Conservation (phyloP, 192 early-diverging fungal genomes). For the Coemansia sp. region DNA sequence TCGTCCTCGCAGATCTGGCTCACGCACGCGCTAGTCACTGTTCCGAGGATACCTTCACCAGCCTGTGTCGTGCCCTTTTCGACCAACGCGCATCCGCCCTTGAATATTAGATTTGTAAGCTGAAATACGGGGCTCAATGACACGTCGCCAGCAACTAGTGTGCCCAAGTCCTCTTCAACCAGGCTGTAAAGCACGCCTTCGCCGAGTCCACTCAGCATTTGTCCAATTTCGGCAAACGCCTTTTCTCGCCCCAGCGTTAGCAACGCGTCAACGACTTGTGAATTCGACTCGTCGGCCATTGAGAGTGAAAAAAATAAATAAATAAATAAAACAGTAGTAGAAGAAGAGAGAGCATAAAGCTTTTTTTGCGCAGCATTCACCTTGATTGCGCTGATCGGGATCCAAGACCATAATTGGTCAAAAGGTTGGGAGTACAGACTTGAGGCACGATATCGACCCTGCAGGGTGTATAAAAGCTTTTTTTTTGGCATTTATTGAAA, state of each 20-base stretch:
- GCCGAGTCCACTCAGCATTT: slow-evolving; percentile 18
- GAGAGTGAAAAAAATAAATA: neutral
- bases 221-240: slow-evolving; percentile 19
- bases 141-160: neutral
- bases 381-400: neutral
- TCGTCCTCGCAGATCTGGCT: slow-evolving; percentile 45
- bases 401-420: neutral
- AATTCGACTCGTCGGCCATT: slow-evolving; percentile 7
- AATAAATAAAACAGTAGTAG: neutral
- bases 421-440: too few species aligned
- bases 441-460: too few species aligned
- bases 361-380: slow-evolving; percentile 3
- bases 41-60: slow-evolving; percentile 13
- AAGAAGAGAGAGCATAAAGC: neutral
- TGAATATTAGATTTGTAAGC: slow-evolving; percentile 18
- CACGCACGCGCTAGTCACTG: slow-evolving; percentile 31
- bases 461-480: too few species aligned
- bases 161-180: slow-evolving; percentile 30
- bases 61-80: slow-evolving; percentile 16
- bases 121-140: neutral
- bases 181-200: slow-evolving; percentile 24
- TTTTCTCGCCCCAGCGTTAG: slow-evolving; percentile 50
- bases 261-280: slow-evolving; percentile 63
- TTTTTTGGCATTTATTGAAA: too few species aligned
- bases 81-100: slow-evolving; percentile 30